Conservation (phyloP, 2,329 filamentous ascomycete genomes). For the Leptodontidium sp. region DNA sequence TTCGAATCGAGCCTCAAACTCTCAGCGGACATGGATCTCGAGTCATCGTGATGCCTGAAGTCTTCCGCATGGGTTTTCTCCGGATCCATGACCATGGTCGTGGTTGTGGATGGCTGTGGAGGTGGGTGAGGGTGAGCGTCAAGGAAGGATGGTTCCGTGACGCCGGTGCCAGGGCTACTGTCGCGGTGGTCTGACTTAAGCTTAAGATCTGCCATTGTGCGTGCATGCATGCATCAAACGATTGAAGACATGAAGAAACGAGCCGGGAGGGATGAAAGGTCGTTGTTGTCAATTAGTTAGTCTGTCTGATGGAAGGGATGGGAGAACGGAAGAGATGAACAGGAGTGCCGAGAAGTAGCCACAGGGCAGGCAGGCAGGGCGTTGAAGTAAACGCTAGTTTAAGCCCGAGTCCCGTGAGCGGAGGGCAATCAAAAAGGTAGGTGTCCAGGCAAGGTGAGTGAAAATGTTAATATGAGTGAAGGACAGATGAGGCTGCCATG, state of each 20-base stretch:
- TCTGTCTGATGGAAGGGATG: not conserved
- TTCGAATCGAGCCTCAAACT: conserved; percentile 36
- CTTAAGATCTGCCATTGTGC: conserved; percentile 9
- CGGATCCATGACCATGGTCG: not conserved
- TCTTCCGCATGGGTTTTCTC: conserved; percentile 22
- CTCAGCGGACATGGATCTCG: conserved; percentile 8
- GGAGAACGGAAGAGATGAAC: not conserved
- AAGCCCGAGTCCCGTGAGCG: too few relatives aligned
- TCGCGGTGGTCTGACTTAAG: not conserved
- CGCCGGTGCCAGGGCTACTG: not conserved
- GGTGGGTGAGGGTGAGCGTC: not conserved
- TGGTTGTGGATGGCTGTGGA: not conserved
- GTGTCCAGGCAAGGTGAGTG: too few relatives aligned
- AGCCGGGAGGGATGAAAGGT: not conserved
- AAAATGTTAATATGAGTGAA: too few relatives aligned
- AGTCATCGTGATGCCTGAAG: conserved; percentile 16
- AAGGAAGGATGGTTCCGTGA: conserved; percentile 10
- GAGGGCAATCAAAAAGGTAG: too few relatives aligned
- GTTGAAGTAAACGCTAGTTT: too few relatives aligned
- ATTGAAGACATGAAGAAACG: not conserved
- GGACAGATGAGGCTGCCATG: too few relatives aligned
- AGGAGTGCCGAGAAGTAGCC: not conserved
- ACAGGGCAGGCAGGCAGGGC: too few relatives aligned
- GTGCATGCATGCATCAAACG: not conserved
- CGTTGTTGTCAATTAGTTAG: not conserved